phyloP scores from a whole-genome alignment of 2,329 filamentous ascomycete species.

The Xylariaceae sp. region DNA sequence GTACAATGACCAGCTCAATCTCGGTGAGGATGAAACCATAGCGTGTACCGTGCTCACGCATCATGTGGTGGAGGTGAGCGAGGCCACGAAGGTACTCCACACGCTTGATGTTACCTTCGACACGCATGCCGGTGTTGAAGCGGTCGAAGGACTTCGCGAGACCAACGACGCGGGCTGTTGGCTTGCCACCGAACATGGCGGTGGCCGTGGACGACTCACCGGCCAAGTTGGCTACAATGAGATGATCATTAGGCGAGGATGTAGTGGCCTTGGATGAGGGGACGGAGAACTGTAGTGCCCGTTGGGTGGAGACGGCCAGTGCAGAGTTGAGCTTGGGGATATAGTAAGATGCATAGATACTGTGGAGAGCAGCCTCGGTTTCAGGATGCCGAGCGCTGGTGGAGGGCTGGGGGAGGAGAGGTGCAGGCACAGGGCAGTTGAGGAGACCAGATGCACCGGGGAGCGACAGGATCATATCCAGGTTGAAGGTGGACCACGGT shows the following conservation, averaged over 20 bases:
- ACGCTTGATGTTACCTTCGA: conserved; percentile 76
- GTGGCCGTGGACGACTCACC: conserved; percentile 55
- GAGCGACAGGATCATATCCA: conserved; percentile 66
- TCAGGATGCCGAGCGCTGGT: conserved; percentile 65
- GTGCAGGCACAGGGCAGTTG: conserved; percentile 60
- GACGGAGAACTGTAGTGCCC: conserved; percentile 53
- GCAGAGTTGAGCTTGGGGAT: conserved; percentile 84
- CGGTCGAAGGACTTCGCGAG: conserved; percentile 89
- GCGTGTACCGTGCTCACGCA: conserved; percentile 89
- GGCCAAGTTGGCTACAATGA: conserved; percentile 62
- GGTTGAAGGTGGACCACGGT: conserved; percentile 76
- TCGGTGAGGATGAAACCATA: conserved; percentile 97
- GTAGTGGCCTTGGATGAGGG: conserved; percentile 30
- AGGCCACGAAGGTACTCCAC: conserved; percentile 87
- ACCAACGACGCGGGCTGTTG: conserved; percentile 48
- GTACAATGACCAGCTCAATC: conserved; percentile 88
- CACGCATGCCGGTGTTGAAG: conserved; percentile 93
- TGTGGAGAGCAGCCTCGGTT: conserved; percentile 71
- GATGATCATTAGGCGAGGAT: conserved; percentile 44
- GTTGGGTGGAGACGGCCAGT: conserved; percentile 68
- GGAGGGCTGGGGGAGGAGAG: conserved; percentile 57
- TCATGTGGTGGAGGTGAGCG: conserved; percentile 79
- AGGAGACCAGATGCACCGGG: conserved; percentile 71
- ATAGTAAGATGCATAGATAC: conserved; percentile 73
- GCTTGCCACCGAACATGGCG: conserved; percentile 45